Evolutionary conservation across 805 yeast species (phyloP).

Genomic region (Myxozyma melibiosi): DNA sequence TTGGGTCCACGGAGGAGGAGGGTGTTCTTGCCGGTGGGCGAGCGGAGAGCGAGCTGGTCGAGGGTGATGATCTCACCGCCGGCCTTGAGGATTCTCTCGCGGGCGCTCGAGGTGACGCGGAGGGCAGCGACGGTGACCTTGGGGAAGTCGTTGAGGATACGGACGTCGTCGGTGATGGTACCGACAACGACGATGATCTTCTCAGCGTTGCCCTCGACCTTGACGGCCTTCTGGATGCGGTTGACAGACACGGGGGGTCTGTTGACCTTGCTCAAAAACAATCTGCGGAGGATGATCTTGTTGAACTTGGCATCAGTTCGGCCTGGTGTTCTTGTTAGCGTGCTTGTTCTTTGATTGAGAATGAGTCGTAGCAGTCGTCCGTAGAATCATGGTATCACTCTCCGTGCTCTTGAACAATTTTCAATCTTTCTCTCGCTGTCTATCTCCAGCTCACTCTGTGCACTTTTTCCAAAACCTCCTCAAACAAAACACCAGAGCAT

Average conservation of each 20-base stretch:
- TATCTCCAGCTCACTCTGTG: no score
- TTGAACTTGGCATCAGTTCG: slow-evolving; percentile 98
- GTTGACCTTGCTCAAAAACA: slow-evolving; percentile 98
- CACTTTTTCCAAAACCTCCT: no score
- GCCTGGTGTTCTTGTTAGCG: slow-evolving; percentile 51
- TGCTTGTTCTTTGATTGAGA: background rate
- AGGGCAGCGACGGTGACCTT: slow-evolving; percentile 98
- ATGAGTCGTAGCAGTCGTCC: no score
- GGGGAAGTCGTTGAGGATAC: slow-evolving; percentile 84
- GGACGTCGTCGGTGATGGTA: slow-evolving; percentile 97
- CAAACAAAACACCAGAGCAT: background rate
- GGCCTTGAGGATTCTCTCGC: slow-evolving; percentile 93
- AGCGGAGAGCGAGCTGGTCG: slow-evolving; percentile 98
- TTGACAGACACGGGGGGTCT: slow-evolving; percentile 99
- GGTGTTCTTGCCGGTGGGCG: slow-evolving; percentile 99
- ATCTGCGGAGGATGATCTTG: slow-evolving; percentile 91
- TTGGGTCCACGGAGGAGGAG: slow-evolving; percentile 98
- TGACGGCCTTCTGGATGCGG: slow-evolving; percentile 81
- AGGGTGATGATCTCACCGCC: slow-evolving; percentile 99
- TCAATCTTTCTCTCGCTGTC: background rate
- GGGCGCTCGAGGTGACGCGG: slow-evolving; percentile 99
- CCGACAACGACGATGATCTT: slow-evolving; percentile 98
- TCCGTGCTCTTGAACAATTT: no score
- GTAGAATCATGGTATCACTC: no score
- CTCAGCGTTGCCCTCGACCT: slow-evolving; percentile 79